Base-by-base conservation (phyloP, 352 stramenopile genomes). In the Globisporangium orthogonon region DNA sequence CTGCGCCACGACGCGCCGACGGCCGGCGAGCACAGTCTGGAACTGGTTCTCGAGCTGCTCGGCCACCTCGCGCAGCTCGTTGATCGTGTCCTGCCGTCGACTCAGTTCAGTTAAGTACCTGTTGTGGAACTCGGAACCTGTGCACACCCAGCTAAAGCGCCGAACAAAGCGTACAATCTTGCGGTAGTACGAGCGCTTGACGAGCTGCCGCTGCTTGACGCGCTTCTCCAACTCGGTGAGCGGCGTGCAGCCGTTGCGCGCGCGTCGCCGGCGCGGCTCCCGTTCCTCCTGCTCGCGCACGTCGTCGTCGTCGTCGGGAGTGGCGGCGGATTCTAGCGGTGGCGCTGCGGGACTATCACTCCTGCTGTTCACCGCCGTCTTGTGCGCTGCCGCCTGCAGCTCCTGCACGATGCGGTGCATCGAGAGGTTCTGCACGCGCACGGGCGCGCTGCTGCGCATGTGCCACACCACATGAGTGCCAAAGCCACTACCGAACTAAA, bases 161-260 rank as follows among this genome's bases (percentile, higher is more conserved):
- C 23, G 23, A 23, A 23, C 23, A 23, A 23, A 23, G 23, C 73
- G 39, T 61, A 84, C 74, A 52, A 89, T 82, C 62, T 89, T 89
- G 54, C 78, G 76, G 65, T 89, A 87, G 66, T 89, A 89, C 37
- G 76, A 89, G 11, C 66, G 66, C 51, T 86, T 86, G 47, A 89
- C 78, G 43, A 89, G 69, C 68, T 78, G 64, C 40, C 78, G 70
- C 63, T 89, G 78, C 67, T 87, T 86, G 41, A 78, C 70, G 56
- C 76, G 68, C 63, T 89, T 89, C 57, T 87, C 71, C 28, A 65
- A 75, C 44, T 86, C 69, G 0, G 67, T 78, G 29, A 83, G 59
- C 14, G 69, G 74, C 30, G 62, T 54, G 40, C 74, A 73, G 29
- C 72, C 67, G 11, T 63, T 66, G 35, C 60, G 68, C 28, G 60